Base-by-base conservation (phyloP, 352 stramenopile genomes). In the Thalassiosira mediterranea region DNA sequence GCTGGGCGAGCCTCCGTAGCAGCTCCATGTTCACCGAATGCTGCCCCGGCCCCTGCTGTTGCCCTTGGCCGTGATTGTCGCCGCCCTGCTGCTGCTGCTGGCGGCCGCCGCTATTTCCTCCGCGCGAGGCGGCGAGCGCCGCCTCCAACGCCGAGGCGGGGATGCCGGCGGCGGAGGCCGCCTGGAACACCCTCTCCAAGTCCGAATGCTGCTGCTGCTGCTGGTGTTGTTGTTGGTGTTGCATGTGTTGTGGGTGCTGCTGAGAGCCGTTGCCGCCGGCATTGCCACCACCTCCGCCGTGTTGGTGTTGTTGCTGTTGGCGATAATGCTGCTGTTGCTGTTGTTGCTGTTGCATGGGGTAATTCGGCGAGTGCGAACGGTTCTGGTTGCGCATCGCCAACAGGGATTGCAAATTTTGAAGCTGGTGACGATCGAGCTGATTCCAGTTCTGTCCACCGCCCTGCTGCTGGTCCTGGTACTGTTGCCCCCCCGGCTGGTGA, bases 171-270 rank as follows among this genome's bases (percentile, higher is more conserved):
- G 72, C 64, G 8, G 67, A 48, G 3, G 66, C 67, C 29, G 72
- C 47, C 61, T 83, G 67, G 23, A 72, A 68, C 19, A 83, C 29
- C 11, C 68, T 44, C 37, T 77, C 74, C 46, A 83, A 54, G 57
- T 78, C 74, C 10, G 47, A 70, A 44, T 26, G 25, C 17, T 60
- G 26, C 23, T 62, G 51, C 2, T 49, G n/a, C 28, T 52, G 56
- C 1, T 52, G 44, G 5, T 65, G 64, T 21, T 58, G 42, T 51
- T 64, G 64, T 21, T 51, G 38, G 1, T 68, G 59, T 15, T 44
- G 37, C 37, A 44, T 44, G 15, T 40, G 31, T 40, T 61, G 49
- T 23, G 31, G 38, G 2, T 57, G 42, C 7, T 40, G 69, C 57
- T 3, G 42, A 57, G 29, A 47, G 40, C 47, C 48, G 34, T 38